Conservation (phyloP, 129 eudicot species). For the Logfia minima region DNA sequence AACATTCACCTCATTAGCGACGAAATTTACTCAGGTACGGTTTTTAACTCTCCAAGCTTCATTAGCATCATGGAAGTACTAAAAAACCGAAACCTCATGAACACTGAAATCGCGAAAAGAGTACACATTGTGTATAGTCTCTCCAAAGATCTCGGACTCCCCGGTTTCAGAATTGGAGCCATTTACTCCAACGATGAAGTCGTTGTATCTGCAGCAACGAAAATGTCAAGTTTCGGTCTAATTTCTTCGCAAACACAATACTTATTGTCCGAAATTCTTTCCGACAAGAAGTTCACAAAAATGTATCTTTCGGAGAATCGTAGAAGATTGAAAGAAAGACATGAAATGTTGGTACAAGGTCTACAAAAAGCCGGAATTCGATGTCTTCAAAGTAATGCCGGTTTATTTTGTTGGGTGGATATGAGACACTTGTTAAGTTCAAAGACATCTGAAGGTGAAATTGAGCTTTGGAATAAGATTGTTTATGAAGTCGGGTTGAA, state of each 20-base stretch:
- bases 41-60: conserved; percentile 60
- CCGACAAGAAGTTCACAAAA: conserved; percentile 65
- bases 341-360: conserved; percentile 57
- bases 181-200: conserved; percentile 67
- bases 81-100: conserved; percentile 35
- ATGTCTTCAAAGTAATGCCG: conserved; percentile 79
- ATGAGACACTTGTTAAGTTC: conserved; percentile 72
- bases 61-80: conserved; percentile 79
- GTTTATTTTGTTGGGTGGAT: conserved; percentile 90
- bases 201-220: conserved; percentile 78
- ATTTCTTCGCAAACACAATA: conserved; percentile 89
- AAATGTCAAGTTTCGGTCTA: conserved; percentile 93
- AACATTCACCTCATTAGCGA: conserved; percentile 81
- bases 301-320: conserved; percentile 61
- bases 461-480: conserved; percentile 84
- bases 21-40: conserved; percentile 90
- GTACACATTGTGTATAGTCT: conserved; percentile 88
- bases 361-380: conserved; percentile 56
- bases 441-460: conserved; percentile 65
- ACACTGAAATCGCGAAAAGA: conserved; percentile 49
- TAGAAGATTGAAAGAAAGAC: conserved; percentile 56
- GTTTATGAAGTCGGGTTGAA: conserved; percentile 84
- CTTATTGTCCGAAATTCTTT: conserved; percentile 66
- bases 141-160: conserved; percentile 89
- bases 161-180: conserved; percentile 95